Evolutionary conservation across 2,329 filamentous ascomycete genomes (phyloP).

Genomic region (Purpureocillium takamizusanense): DNA sequence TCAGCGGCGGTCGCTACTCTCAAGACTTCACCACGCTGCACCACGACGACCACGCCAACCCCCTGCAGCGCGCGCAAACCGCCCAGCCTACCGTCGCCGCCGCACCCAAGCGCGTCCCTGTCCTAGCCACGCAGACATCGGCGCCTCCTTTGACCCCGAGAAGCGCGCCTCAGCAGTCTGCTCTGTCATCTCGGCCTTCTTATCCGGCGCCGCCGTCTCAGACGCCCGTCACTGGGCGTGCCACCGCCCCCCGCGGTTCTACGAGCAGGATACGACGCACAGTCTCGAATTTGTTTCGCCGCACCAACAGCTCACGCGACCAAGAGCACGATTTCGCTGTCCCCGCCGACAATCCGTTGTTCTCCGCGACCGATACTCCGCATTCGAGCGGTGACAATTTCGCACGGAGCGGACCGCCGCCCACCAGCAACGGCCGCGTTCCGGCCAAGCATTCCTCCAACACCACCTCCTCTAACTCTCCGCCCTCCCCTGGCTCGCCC

Average conservation of each 20-base stretch:
- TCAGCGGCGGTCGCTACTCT: conserved; percentile 47
- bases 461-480: conserved; percentile 38
- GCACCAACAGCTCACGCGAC: conserved; percentile 26
- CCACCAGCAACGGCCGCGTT: conserved; percentile 27
- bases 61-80: conserved; percentile 12
- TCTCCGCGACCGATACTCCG: conserved; percentile 13
- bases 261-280: conserved; percentile 38
- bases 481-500: conserved; percentile 39
- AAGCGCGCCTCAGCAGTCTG: neutral
- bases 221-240: conserved; percentile 8
- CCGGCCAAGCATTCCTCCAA: conserved; percentile 36
- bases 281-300: conserved; percentile 40
- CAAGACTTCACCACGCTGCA: conserved; percentile 41
- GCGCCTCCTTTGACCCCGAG: neutral
- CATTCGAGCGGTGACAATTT: conserved; percentile 11
- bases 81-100: conserved; percentile 6
- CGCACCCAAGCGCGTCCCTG: conserved; percentile 6
- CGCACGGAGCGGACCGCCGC: conserved; percentile 18
- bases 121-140: conserved; percentile 5
- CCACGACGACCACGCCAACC: conserved; percentile 16
- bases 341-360: conserved; percentile 7
- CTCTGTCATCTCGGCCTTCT: neutral
- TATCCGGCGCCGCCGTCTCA: conserved; percentile 9
- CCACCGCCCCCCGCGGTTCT: conserved; percentile 26
- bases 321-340: conserved; percentile 11